Evolutionary conservation across 2,329 filamentous ascomycete genomes (phyloP).

Genomic region (Curvularia lunata): DNA sequence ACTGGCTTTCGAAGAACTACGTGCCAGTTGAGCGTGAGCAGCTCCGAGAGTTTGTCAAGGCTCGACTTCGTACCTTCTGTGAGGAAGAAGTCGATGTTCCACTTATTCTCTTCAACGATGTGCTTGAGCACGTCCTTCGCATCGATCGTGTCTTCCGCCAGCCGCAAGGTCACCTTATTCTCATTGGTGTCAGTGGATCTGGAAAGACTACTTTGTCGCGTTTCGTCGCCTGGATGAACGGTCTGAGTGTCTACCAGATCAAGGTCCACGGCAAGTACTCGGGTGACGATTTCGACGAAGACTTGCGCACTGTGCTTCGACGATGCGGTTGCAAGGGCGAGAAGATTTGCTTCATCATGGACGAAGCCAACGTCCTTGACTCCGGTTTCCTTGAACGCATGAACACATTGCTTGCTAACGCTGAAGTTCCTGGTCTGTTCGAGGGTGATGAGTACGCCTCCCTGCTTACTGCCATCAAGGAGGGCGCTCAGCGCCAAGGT

Average conservation of each 20-base stretch:
- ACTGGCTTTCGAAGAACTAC: slow-evolving; percentile 99
- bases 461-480: slow-evolving; percentile 99
- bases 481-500: slow-evolving; percentile 95
- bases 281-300: slow-evolving; percentile 97
- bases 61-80: slow-evolving; percentile 95
- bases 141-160: slow-evolving; percentile 99
- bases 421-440: slow-evolving; percentile 98
- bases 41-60: slow-evolving; percentile 95
- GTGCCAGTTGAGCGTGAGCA: slow-evolving; percentile 95
- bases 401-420: slow-evolving; percentile 98
- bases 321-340: slow-evolving; percentile 97
- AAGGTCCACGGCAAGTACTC: slow-evolving; percentile 99
- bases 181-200: slow-evolving; percentile 97
- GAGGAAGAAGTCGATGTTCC: slow-evolving; percentile 99
- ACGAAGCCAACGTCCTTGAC: slow-evolving; percentile 97
- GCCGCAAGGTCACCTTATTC: slow-evolving; percentile 95
- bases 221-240: slow-evolving; percentile 99
- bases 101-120: slow-evolving; percentile 98
- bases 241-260: slow-evolving; percentile 98
- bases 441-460: slow-evolving; percentile 98
- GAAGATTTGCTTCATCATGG: slow-evolving; percentile 99
- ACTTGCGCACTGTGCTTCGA: slow-evolving; percentile 89
- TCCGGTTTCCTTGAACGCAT: slow-evolving; percentile 98
- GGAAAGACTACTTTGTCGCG: slow-evolving; percentile 98
- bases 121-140: slow-evolving; percentile 94